Base-by-base conservation (phyloP, 176 grass and related monocot species). In the Miscanthus lutarioriparius region DNA sequence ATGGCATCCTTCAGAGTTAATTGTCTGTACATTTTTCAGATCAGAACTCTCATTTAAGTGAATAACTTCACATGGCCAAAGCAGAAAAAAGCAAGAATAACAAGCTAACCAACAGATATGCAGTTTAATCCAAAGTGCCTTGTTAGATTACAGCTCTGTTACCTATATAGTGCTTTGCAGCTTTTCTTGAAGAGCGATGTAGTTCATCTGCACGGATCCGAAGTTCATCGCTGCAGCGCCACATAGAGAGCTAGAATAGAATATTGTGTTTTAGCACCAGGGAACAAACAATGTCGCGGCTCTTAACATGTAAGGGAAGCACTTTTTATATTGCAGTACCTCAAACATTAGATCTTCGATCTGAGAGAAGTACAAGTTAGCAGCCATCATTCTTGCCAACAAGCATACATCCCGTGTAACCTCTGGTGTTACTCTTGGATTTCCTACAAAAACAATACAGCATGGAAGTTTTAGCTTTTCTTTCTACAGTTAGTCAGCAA, bases 291-390 rank as follows among this genome's bases (percentile, higher is more conserved):
- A 53, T 80, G 49, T 44, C n/a, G 0, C 43, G 70, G 30, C 22
- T 7, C 12, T 47, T 70, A 70, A 39, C 28, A 75, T 41, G 6
- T 28, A 75, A 74, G 37, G 56, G 16, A 49, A 62, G 2, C 70
- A 35, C 9, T 62, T 72, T 49, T 49, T 15, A 3, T 74, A 72
- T 53, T 86, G 66, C 40, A 70, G 54, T 88, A 96, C 96, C 93
- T 99, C 93, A 91, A 99, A 99, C 96, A 99, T 99, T 83, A 99
- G 85, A 86, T 99, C 91, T 89, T 99, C 96, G 72, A 99, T 99
- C 88, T 92, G 93, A 45, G 91, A 91, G 79, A 92, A 96, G 78
- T 99, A 99, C 90, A 99, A 86, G 80, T 92, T 94, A 81, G 91
- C 91, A 91, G 96, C 96, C 93, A 96, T 99, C 86, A 99, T 92